Conservation (phyloP, 1,284 basidiomycete species). For the Malassezia furfur region DNA sequence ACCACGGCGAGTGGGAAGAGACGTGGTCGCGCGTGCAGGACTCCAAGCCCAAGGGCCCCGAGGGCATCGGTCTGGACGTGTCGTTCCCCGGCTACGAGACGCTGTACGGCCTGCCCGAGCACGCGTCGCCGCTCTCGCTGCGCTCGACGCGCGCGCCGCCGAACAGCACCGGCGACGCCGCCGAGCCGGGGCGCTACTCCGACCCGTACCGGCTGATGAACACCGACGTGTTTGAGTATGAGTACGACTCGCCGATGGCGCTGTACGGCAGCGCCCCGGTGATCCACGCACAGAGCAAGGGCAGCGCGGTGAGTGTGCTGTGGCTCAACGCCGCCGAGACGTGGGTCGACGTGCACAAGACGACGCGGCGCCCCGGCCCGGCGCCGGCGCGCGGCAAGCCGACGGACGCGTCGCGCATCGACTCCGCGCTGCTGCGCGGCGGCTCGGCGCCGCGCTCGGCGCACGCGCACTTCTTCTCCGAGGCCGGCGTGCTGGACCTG, state of each 20-base stretch:
- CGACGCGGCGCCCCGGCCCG: slow-evolving; percentile 13
- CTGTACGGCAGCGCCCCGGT: slow-evolving; percentile 66
- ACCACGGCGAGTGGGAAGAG: slow-evolving; percentile 74
- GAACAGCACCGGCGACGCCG: slow-evolving; percentile 14
- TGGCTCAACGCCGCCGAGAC: slow-evolving; percentile 86
- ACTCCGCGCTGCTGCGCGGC: not conserved
- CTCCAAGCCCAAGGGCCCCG: slow-evolving; percentile 94
- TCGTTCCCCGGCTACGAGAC: slow-evolving; percentile 80
- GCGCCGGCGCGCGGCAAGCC: not conserved
- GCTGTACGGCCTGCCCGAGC: slow-evolving; percentile 92
- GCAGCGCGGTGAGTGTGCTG: slow-evolving; percentile 78
- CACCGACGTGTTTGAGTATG: slow-evolving; percentile 93
- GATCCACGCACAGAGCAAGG: slow-evolving; percentile 69
- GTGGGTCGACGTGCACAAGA: slow-evolving; percentile 73
- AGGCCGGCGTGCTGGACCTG: slow-evolving; percentile 88
- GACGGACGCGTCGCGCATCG: not conserved
- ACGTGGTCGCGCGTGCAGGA: slow-evolving; percentile 76
- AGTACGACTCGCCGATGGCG: slow-evolving; percentile 78
- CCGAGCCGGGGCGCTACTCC: slow-evolving; percentile 34
- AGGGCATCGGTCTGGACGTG: slow-evolving; percentile 84
- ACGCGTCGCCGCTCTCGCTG: slow-evolving; percentile 79
- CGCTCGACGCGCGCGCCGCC: slow-evolving; percentile 51
- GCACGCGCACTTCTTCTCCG: slow-evolving; percentile 80
- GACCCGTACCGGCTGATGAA: slow-evolving; percentile 96
- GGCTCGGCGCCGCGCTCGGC: slow-evolving; percentile 20